Evolutionary conservation across 192 early-diverging fungal genomes (phyloP).

Genomic region (Allomyces arbusculus): DNA sequence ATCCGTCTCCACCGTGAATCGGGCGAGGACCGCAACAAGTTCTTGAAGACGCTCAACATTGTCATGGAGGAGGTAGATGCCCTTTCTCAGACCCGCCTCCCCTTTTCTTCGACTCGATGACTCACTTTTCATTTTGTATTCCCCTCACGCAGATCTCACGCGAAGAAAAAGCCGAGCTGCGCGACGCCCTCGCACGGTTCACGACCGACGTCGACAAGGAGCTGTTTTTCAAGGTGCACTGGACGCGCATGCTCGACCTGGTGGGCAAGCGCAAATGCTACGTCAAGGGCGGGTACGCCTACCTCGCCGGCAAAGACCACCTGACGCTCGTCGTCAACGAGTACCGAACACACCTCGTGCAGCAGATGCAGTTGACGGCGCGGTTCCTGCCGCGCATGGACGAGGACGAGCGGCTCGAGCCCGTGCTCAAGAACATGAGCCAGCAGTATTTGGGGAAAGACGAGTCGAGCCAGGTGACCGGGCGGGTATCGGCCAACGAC

Average conservation of each 20-base stretch:
- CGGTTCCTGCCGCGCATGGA: slow-evolving; percentile 65
- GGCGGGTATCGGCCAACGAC: slow-evolving; percentile 37
- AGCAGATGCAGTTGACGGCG: slow-evolving; percentile 41
- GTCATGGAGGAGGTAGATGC: slow-evolving; percentile 15
- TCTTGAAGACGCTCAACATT: not conserved
- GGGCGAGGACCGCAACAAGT: slow-evolving; percentile 13
- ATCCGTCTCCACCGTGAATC: slow-evolving; percentile 17
- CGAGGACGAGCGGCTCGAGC: slow-evolving; percentile 76
- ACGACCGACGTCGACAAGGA: slow-evolving; percentile 10
- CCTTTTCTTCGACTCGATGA: slow-evolving; percentile 10
- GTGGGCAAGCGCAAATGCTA: slow-evolving; percentile 37
- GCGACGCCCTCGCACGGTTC: slow-evolving; percentile 4
- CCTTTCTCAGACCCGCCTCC: slow-evolving; percentile 34
- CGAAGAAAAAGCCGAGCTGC: slow-evolving; percentile 11
- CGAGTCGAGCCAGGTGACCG: slow-evolving; percentile 21
- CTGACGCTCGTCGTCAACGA: slow-evolving; percentile 50
- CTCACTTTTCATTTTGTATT: not conserved
- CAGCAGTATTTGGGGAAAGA: slow-evolving; percentile 58
- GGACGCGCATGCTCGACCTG: slow-evolving; percentile 42
- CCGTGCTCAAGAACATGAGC: slow-evolving; percentile 67
- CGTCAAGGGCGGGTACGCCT: slow-evolving; percentile 40
- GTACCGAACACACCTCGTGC: slow-evolving; percentile 40
- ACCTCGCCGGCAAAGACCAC: slow-evolving; percentile 52
- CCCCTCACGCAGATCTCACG: slow-evolving; percentile 1
- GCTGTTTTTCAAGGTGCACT: slow-evolving; percentile 37